phyloP scores from a whole-genome alignment of 441 rosid species.

The Eutrema salsugineum region DNA sequence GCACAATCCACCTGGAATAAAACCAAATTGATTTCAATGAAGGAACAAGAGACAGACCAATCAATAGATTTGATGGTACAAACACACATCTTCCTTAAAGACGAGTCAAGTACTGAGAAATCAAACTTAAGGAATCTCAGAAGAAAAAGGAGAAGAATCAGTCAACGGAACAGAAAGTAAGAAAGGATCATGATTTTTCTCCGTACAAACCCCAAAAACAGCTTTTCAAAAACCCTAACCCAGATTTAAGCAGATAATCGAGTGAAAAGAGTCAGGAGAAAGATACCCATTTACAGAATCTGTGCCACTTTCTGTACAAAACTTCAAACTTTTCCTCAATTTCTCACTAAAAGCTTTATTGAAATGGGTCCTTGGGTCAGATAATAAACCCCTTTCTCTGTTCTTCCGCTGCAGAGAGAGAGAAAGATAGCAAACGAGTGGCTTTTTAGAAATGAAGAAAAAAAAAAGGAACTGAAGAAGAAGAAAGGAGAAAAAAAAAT shows the following conservation, averaged over 20 bases:
- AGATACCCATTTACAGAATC: slow-evolving; percentile 83
- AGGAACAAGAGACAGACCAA: slow-evolving; percentile 24
- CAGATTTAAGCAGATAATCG: slow-evolving; percentile 51
- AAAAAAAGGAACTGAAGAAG: slow-evolving; percentile 21
- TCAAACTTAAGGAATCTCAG: background rate
- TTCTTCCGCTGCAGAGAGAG: slow-evolving; percentile 30
- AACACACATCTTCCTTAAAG: background rate
- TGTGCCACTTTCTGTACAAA: slow-evolving; percentile 63
- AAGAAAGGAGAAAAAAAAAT: slow-evolving; percentile 3
- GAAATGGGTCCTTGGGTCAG: slow-evolving; percentile 40
- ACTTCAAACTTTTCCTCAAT: slow-evolving; percentile 32
- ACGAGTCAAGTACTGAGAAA: background rate
- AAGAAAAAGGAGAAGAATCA: slow-evolving; percentile 30
- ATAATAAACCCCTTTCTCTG: slow-evolving; percentile 24
- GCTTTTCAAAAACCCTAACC: slow-evolving; percentile 19
- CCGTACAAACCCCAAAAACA: slow-evolving; percentile 9
- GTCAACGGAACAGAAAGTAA: slow-evolving; percentile 49
- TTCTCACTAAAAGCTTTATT: slow-evolving; percentile 38
- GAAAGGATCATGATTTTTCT: slow-evolving; percentile 19
- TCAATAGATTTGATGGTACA: background rate
- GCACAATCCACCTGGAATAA: slow-evolving; percentile 11
- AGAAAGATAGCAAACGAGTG: slow-evolving; percentile 23
- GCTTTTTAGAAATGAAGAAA: slow-evolving; percentile 31
- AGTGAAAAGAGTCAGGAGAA: slow-evolving; percentile 52
- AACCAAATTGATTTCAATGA: background rate